Evolutionary conservation across 345 rosid genomes (phyloP).

Genomic region (Populus nigra): DNA sequence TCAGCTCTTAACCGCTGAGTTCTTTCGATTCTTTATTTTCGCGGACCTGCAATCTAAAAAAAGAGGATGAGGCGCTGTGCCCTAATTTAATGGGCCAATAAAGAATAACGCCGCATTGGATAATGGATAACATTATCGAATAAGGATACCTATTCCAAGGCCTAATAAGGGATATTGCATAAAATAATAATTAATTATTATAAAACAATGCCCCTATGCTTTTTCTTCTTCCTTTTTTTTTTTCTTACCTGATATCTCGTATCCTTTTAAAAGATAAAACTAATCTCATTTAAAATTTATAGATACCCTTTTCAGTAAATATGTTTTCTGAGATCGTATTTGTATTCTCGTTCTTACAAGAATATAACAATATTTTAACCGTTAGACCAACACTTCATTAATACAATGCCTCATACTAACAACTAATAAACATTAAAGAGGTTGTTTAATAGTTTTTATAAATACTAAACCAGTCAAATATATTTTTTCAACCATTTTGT

Average conservation of each 20-base stretch:
- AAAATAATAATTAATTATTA: background rate
- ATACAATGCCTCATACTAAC: rapidly evolving
- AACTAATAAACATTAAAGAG: too few relatives aligned
- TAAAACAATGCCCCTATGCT: background rate
- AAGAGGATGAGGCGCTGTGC: background rate
- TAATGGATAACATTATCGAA: background rate
- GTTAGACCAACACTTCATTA: too few relatives aligned
- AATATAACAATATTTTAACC: too few relatives aligned
- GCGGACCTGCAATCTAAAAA: background rate
- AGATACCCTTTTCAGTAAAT: too few relatives aligned
- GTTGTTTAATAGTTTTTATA: too few relatives aligned
- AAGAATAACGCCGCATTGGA: background rate
- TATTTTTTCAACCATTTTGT: too few relatives aligned
- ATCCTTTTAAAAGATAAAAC: too few relatives aligned
- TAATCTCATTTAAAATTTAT: rapidly evolving
- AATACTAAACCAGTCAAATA: too few relatives aligned
- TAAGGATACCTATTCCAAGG: background rate
- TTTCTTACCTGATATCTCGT: too few relatives aligned
- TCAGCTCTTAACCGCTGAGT: background rate
- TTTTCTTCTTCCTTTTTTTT: too few relatives aligned
- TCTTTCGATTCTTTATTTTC: background rate
- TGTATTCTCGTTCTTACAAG: too few relatives aligned
- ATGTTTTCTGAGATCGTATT: too few relatives aligned
- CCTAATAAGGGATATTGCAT: background rate
- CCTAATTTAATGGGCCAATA: background rate